These are phyloP conservation scores for Stephania cephalantha DNA, from an alignment of 164 flowering plant species.

Conservation along the genomic window DNA sequence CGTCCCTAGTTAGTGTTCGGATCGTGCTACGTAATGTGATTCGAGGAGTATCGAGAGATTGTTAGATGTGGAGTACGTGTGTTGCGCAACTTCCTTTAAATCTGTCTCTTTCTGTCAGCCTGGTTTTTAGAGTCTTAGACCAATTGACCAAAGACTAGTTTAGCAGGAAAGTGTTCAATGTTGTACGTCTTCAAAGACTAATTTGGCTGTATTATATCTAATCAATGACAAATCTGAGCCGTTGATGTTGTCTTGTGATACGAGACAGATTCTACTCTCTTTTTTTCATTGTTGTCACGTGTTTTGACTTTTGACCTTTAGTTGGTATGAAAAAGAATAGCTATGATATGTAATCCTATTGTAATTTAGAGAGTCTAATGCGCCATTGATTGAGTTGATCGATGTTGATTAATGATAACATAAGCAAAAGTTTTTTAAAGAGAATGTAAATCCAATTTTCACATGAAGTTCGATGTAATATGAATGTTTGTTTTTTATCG, in stretches of 20 bases:
- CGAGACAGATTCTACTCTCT: not conserved
- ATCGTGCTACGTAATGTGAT: not conserved
- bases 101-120: not conserved
- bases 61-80: not conserved
- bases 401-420: too few species aligned
- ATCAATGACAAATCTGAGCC: not conserved
- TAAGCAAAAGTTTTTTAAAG: too few species aligned
- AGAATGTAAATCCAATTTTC: too few species aligned
- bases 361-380: too few species aligned
- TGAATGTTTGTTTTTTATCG: too few species aligned
- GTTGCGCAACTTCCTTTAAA: not conserved
- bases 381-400: not conserved
- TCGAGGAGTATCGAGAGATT: not conserved
- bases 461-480: too few species aligned
- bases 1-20: not conserved
- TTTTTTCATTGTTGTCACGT: not conserved
- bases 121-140: not conserved
- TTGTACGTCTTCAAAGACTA: not conserved
- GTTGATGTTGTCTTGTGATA: not conserved
- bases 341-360: too few species aligned
- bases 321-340: too few species aligned
- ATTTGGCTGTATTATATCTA: not conserved
- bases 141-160: constrained; percentile 1
- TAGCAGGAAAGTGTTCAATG: not conserved
- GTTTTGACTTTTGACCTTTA: too few species aligned